Evolutionary conservation across 164 flowering plant species (phyloP).

Genomic region (Vitis rotundifolia): DNA sequence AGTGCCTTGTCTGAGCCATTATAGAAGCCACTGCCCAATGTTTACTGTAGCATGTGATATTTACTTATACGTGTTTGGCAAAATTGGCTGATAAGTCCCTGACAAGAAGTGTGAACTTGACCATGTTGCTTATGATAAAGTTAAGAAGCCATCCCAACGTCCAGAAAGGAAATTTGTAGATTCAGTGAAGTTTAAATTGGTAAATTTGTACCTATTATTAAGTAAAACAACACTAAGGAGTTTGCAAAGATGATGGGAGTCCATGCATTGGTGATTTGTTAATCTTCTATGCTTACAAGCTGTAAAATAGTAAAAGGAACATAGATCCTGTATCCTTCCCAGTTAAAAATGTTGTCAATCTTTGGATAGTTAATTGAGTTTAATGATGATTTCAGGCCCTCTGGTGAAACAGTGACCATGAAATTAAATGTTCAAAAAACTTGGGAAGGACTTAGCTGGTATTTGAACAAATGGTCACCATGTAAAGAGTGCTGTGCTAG

Average conservation of each 20-base stretch:
- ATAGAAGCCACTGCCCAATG: neutral
- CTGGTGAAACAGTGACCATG: neutral
- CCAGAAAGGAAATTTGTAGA: neutral
- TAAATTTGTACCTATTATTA: too few species aligned
- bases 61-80: neutral
- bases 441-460: neutral
- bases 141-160: neutral
- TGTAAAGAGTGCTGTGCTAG: neutral
- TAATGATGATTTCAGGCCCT: neutral
- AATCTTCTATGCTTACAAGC: too few species aligned
- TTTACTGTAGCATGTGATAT: neutral
- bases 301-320: too few species aligned
- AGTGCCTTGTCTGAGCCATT: neutral
- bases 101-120: neutral
- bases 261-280: too few species aligned
- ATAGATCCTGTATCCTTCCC: too few species aligned
- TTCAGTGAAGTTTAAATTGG: neutral
- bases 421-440: neutral
- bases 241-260: too few species aligned
- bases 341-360: too few species aligned
- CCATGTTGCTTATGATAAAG: neutral
- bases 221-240: too few species aligned
- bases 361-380: neutral
- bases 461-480: neutral
- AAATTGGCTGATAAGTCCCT: neutral